Evolutionary conservation across 2,329 filamentous ascomycete species (phyloP), one percentile per base, ranked within the genome.

Genomic region (Stemphylium beticola): DNA sequence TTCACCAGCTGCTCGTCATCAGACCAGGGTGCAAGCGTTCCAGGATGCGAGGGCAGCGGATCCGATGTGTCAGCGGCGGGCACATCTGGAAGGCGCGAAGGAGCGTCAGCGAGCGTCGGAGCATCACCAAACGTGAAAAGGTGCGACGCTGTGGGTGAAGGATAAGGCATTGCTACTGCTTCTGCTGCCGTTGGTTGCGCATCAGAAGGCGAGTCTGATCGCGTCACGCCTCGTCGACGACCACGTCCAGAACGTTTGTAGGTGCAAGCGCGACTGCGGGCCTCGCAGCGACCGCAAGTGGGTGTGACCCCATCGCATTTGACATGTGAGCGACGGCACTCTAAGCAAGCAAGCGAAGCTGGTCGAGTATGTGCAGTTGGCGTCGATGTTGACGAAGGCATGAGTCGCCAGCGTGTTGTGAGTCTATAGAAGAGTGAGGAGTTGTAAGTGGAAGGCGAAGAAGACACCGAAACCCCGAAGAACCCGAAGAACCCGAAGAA

Each of bases 251-350:
- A 81, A 43, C 75, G 75, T 7, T 78, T 71, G 64, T 82, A 82
- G 12, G 71, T 64, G 52, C 81, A 83, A 3, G 71, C 58, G 18
- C 72, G 73, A 6, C 67, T 67, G 22, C 76, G 72, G 5, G 68
- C 60, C 4, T 55, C 39, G 55, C 81, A 83, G 11, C 79, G 72
- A n/a, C 78, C 79, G n/a, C 69, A 71, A 3, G 40, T 38, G 4
- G 80, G 80, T 20, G 73, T 70, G n/a, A 68, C 71, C 12, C 75
- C 79, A 57, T 81, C 78, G 58, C 81, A 83, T 57, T 79, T 81
- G 36, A 81, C 65, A 59, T 82, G 81, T 9, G 77, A 70, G 3
- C 70, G 74, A 18, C 80, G 76, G 53, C 81, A 82, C 34, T 77
- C 74, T 15, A 81, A 69, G 58, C 80, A 83, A n/a, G 81, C 81